Percentiles rank a stretch among this genome's conserved stretches.
phyloP scores from a whole-genome alignment of 306 rosid genomes.

The Abrus precatorius region DNA sequence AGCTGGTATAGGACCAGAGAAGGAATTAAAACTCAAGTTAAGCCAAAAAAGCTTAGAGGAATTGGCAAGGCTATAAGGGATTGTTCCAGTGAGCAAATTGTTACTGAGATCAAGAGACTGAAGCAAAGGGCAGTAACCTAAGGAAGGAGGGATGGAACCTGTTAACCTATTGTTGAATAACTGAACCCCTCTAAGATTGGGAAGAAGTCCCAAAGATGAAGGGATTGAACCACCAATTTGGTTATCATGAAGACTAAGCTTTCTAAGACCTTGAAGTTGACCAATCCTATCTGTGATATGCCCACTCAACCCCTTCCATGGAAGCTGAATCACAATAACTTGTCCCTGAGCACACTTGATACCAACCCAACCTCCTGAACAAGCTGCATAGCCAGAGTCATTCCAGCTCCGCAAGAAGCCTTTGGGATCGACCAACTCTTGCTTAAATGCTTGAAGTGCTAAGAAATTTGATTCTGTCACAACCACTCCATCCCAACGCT shows the following conservation, averaged over 20 bases:
- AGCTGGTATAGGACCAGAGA: conserved; percentile 64
- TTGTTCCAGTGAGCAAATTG: conserved; percentile 63
- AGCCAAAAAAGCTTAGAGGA: conserved; percentile 70
- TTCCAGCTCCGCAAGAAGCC: conserved; percentile 85
- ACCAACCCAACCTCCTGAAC: conserved; percentile 83
- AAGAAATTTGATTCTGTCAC: conserved; percentile 73
- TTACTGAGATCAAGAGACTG: conserved; percentile 74
- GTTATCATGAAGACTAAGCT: conserved; percentile 86
- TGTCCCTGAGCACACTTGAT: conserved; percentile 89
- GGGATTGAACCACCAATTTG: conserved; percentile 73
- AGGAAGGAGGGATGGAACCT: conserved; percentile 73
- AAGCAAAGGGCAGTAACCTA: conserved; percentile 74
- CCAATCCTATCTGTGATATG: conserved; percentile 67
- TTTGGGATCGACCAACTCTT: conserved; percentile 72
- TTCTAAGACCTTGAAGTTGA: conserved; percentile 74
- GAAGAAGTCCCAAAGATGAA: conserved; percentile 68
- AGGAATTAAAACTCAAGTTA: conserved; percentile 67
- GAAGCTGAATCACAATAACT: conserved; percentile 84
- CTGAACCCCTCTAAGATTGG: conserved; percentile 82
- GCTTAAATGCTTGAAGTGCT: conserved; percentile 82
- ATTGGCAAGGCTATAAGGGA: conserved; percentile 70
- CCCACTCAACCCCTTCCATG: conserved; percentile 77
- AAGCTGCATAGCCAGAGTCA: conserved; percentile 78
- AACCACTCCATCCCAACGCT: conserved; percentile 74
- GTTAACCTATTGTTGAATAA: conserved; percentile 70